These are phyloP conservation scores for Schwanniomyces sp. DNA, from an alignment of 805 yeast genomes.

Conservation along the genomic window DNA sequence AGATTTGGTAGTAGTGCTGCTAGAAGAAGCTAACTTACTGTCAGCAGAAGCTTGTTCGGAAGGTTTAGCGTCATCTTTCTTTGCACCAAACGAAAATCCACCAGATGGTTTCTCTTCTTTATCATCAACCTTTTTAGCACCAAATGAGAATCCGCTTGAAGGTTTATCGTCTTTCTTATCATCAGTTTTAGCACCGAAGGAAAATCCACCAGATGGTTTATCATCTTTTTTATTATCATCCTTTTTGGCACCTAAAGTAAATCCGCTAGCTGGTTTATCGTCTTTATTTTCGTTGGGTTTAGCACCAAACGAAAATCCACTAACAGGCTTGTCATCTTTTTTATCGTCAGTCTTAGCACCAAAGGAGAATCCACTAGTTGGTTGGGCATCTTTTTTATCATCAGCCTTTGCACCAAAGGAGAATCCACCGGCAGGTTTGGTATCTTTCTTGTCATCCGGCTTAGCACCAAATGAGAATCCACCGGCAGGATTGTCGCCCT, in stretches of 20 bases:
- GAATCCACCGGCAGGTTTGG: constrained; percentile 13
- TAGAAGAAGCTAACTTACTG: constrained; percentile 2
- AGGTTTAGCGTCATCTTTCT: constrained; percentile 13
- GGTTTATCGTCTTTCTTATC: constrained; percentile 15
- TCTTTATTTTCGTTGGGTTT: constrained; percentile 9
- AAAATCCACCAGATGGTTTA: constrained; percentile 1
- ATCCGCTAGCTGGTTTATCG: constrained; percentile 8
- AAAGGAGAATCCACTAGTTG: constrained; percentile 8
- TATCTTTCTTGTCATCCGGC: constrained; percentile 12
- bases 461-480: constrained; percentile 17
- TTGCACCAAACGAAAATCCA: constrained; percentile 26
- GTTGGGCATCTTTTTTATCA: constrained; percentile 4
- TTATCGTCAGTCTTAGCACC: constrained; percentile 12
- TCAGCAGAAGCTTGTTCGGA: not conserved
- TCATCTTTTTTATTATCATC: constrained; percentile 5
- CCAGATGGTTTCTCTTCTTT: constrained; percentile 17
- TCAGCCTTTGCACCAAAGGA: constrained; percentile 14
- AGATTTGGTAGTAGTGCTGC: constrained; percentile 10
- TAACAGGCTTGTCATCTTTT: constrained; percentile 9
- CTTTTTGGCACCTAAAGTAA: not conserved
- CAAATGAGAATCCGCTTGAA: constrained; percentile 18
- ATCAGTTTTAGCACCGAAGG: constrained; percentile 6
- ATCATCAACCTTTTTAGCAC: constrained; percentile 17
- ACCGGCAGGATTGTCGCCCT: constrained; percentile 1
- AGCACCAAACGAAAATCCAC: not conserved